phyloP scores from a whole-genome alignment of 768 basidiomycete genomes.

The Daedalea quercina region DNA sequence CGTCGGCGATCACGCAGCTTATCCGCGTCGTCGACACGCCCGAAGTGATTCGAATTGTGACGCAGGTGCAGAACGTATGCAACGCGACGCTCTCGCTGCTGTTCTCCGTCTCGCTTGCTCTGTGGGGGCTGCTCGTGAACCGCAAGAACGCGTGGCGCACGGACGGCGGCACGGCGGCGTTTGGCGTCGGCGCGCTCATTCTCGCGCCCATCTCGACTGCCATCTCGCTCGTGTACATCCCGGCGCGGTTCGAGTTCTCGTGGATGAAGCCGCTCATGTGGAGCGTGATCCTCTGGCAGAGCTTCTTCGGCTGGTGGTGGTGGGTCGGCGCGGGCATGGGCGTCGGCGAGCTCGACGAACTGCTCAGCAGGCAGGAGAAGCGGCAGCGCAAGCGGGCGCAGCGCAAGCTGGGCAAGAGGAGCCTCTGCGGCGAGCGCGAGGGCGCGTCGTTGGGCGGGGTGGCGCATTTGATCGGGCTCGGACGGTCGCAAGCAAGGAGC shows the following conservation, averaged over 20 bases:
- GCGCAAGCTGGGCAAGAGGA: constrained; percentile 36
- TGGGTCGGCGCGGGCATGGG: constrained; percentile 93
- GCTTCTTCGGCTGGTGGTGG: constrained; percentile 98
- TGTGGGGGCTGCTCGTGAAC: constrained; percentile 93
- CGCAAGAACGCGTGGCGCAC: constrained; percentile 90
- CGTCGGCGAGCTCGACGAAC: constrained; percentile 62
- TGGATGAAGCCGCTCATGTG: constrained; percentile 91
- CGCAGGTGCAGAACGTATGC: constrained; percentile 85
- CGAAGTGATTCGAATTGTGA: constrained; percentile 46
- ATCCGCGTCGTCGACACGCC: constrained; percentile 51
- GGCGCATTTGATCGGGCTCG: constrained; percentile 38
- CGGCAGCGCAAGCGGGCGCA: constrained; percentile 41
- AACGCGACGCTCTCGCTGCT: constrained; percentile 92
- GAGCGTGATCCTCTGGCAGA: constrained; percentile 95
- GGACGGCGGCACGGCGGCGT: constrained; percentile 93
- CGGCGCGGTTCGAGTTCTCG: constrained; percentile 72
- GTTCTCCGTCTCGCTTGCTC: constrained; percentile 81
- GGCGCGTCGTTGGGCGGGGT: constrained; percentile 54
- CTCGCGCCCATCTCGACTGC: constrained; percentile 78
- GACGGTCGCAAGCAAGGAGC: too few species aligned
- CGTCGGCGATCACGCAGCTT: constrained; percentile 80
- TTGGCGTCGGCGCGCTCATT: constrained; percentile 82
- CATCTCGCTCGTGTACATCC: constrained; percentile 86
- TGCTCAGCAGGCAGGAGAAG: constrained; percentile 45
- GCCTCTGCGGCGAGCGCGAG: constrained; percentile 44